phyloP scores from a whole-genome alignment of 2,329 filamentous ascomycete genomes.

The Plectosphaerella cucumerina region DNA sequence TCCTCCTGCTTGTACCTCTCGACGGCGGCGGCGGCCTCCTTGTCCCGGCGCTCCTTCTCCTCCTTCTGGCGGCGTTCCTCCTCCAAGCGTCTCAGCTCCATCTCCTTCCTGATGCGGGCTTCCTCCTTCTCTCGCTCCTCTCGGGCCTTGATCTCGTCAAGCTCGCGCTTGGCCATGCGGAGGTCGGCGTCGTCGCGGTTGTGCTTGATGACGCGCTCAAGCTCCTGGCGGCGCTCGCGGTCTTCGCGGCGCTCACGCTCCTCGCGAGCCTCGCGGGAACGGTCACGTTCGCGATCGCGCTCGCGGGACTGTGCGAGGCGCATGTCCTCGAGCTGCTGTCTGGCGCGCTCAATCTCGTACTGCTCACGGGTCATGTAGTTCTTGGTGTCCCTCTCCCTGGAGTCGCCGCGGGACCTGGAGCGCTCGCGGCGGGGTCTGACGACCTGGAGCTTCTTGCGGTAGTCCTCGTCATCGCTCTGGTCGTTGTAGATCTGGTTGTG shows the following conservation, averaged over 20 bases:
- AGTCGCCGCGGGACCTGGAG: conserved; percentile 20
- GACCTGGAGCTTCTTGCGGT: conserved; percentile 25
- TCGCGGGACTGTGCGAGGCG: conserved; percentile 33
- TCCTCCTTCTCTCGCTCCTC: conserved; percentile 45
- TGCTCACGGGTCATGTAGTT: conserved; percentile 38
- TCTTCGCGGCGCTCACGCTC: no score
- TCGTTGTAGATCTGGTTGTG: conserved; percentile 53
- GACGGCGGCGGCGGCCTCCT: conserved; percentile 45
- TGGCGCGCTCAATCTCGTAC: conserved; percentile 32
- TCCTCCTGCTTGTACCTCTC: conserved; percentile 48
- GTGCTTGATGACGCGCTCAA: conserved; percentile 21
- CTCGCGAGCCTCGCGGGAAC: no score
- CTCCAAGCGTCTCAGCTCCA: conserved; percentile 43
- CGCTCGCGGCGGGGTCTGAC: conserved; percentile 18
- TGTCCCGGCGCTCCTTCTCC: conserved; percentile 38
- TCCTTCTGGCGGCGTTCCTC: conserved; percentile 40
- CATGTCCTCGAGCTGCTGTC: conserved; percentile 40
- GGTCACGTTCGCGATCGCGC: neutral
- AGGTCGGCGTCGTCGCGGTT: conserved; percentile 45
- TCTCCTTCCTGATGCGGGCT: conserved; percentile 46
- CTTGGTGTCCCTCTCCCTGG: conserved; percentile 28
- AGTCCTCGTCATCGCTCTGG: conserved; percentile 38
- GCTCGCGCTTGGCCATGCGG: conserved; percentile 41
- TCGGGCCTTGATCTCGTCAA: conserved; percentile 40
- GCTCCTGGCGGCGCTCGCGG: no score